These are phyloP conservation scores for Aciculoconidium aculeatum DNA, from an alignment of 805 yeast genomes.

Conservation along the genomic window DNA sequence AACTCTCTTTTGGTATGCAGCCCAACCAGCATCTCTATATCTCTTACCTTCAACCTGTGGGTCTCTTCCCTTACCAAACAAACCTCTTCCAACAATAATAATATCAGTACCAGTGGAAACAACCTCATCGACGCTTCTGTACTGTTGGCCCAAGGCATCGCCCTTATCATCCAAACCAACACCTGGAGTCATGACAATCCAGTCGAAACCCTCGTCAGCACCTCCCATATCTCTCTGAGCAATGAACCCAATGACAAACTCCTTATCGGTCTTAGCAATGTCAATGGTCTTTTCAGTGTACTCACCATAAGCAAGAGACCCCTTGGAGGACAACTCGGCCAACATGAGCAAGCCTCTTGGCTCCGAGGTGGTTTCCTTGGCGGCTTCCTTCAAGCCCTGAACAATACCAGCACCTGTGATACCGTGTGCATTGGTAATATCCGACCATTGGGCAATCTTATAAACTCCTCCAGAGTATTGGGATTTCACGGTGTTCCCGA, in stretches of 20 bases:
- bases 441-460: conserved; percentile 90
- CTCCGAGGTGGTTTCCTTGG: conserved; percentile 60
- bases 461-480: conserved; percentile 90
- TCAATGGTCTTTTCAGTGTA: conserved; percentile 86
- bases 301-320: conserved; percentile 88
- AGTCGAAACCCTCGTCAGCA: conserved; percentile 79
- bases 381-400: conserved; percentile 78
- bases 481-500: conserved; percentile 93
- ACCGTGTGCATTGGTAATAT: conserved; percentile 96
- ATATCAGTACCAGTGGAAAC: conserved; percentile 84
- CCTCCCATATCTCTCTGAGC: conserved; percentile 90
- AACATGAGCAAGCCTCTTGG: conserved; percentile 91
- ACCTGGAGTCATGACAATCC: conserved; percentile 97
- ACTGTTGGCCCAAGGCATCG: conserved; percentile 93
- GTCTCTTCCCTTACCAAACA: conserved; percentile 91
- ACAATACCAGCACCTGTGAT: conserved; percentile 95
- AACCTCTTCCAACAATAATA: conserved; percentile 97
- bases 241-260: conserved; percentile 93
- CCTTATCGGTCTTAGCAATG: conserved; percentile 74
- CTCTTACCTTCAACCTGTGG: conserved; percentile 83
- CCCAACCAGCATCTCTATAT: conserved; percentile 93
- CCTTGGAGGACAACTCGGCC: conserved; percentile 92
- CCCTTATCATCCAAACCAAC: conserved; percentile 97
- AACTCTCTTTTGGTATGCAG: conserved; percentile 58
- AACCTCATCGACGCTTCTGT: conserved; percentile 85